Evolutionary conservation across 164 flowering plant genomes (phyloP), one percentile per base, ranked within the genome.

Genomic region (Annona squamosa): DNA sequence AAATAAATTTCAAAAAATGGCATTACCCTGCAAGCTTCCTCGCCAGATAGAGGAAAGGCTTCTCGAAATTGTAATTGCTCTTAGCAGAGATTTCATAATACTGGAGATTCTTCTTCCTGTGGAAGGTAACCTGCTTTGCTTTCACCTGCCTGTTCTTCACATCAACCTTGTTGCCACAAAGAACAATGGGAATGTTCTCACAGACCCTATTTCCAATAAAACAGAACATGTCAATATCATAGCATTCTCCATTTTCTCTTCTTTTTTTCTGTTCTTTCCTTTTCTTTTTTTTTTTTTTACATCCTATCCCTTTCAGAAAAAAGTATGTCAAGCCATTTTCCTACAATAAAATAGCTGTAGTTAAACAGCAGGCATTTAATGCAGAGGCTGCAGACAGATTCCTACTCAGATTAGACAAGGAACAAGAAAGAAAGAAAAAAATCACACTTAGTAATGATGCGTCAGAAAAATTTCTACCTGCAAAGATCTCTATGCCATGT

Each of bases 401-500:
- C 37, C 37, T 26, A 26, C 37, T 26, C 37, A 1, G 37, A 52
- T 13, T 7, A 1, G 17, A 52, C 3, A 52, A 10, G 59, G 13
- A 9, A 9, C 2, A 52, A 3, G 10, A 16, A 10, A 10, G 9
- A 52, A 52, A 5, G 3, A 52, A 4, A 52, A 52, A 6, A 52
- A 52, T 26, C 0, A 26, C 37, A 48, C 12, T 26, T 37, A 45
- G 37, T 1, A 71, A 71, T 6, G 13, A 7, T 2, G 19, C 3
- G 9, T 61, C 42, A 4, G 3, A 4, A 0, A 45, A 17, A 41
- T 3, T 75, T 65, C 45, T n/a, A 90, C 95, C 96, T 77, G 92
- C 93, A 91, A 44, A 91, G 90, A 83, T 92, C 98, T 1, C 96
- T 80, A 65, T 92, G 97, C 97, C 96, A 92, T 70, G 91, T 90